Evolutionary conservation across 805 yeast species (phyloP), one percentile per base, ranked within the genome.

Genomic region (Spathaspora hagerdaliae): DNA sequence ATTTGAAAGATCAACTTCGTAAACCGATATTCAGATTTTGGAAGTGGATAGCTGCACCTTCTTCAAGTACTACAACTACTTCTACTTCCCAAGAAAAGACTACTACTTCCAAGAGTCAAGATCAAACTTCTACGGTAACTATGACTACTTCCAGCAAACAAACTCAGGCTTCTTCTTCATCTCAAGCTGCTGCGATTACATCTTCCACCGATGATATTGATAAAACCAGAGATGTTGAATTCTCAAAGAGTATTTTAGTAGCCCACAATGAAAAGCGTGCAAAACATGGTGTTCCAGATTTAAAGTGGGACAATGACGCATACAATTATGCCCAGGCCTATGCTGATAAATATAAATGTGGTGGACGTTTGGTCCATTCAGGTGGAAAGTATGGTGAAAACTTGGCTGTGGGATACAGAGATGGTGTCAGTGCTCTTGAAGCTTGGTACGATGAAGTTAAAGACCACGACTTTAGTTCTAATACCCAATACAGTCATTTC

Each of bases 211-310:
- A 11, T 9, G 47, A 26, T 27, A 32, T 2, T 10, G 40, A 47
- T 27, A 40, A 47, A 12, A 37, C 49, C 32, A 38, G 61, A 38
- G 55, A 63, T 38, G 31, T 54, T 41, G 42, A 49, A 31, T 77
- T 78, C 51, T 75, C 75, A 10, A 47, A 55, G 41, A 58, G 63
- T 32, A 78, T 85, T 51, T 71, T 87, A 48, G 69, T 66, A 45
- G 80, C 74, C 51, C 92, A 85, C 69, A 86, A 86, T 65, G 51
- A 60, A 31, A 73, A 75, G 55, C 74, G 91, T 63, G 66, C 75
- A 3, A 53, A 58, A 15, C 89, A 83, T 63, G 60, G 69, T 34
- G 85, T 77, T 11, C 66, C 68, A 2, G 65, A 63, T 6, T 60
- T 87, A 43, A 40, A 61, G 1, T 87, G 95, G 95, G 73, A 75